Evolutionary conservation across 2,329 filamentous ascomycete genomes (phyloP).

Genomic region (Neocucurbitaria cava): DNA sequence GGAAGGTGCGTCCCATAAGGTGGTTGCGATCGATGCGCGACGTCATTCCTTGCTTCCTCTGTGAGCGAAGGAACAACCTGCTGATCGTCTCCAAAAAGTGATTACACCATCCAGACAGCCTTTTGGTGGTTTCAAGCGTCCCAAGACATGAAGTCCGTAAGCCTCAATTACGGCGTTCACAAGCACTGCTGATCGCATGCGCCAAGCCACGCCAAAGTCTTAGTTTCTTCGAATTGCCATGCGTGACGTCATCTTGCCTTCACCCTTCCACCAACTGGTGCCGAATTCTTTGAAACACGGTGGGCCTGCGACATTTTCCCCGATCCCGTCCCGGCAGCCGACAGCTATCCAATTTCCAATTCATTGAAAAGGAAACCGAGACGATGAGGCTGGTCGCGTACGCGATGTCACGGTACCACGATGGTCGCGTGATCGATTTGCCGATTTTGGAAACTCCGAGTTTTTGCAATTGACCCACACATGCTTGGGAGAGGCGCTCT

Average conservation of each 20-base stretch:
- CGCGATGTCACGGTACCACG: too few relatives aligned
- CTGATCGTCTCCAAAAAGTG: not conserved
- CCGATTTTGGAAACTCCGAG: too few relatives aligned
- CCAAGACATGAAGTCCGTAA: conserved; percentile 7
- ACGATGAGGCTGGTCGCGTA: too few relatives aligned
- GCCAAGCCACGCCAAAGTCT: conserved; percentile 18
- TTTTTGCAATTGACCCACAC: too few relatives aligned
- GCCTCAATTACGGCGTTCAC: conserved; percentile 11
- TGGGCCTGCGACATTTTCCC: not conserved
- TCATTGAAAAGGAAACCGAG: too few relatives aligned
- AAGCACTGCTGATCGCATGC: conserved; percentile 16
- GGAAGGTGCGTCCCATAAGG: not conserved
- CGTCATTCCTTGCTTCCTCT: not conserved
- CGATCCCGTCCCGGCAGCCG: too few relatives aligned
- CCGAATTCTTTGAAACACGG: too few relatives aligned
- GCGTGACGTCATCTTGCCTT: conserved; percentile 17
- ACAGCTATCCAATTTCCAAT: too few relatives aligned
- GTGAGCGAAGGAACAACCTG: not conserved
- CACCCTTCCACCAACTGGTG: not conserved
- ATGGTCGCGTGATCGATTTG: too few relatives aligned
- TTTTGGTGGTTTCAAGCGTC: not conserved
- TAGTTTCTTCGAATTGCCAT: conserved; percentile 1
- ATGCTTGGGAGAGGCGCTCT: too few relatives aligned
- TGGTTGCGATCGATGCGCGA: conserved; percentile 1
- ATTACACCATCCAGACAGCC: not conserved